Base-by-base conservation (phyloP, 495 filamentous ascomycete species). In the Aspergillus avenaceus region DNA sequence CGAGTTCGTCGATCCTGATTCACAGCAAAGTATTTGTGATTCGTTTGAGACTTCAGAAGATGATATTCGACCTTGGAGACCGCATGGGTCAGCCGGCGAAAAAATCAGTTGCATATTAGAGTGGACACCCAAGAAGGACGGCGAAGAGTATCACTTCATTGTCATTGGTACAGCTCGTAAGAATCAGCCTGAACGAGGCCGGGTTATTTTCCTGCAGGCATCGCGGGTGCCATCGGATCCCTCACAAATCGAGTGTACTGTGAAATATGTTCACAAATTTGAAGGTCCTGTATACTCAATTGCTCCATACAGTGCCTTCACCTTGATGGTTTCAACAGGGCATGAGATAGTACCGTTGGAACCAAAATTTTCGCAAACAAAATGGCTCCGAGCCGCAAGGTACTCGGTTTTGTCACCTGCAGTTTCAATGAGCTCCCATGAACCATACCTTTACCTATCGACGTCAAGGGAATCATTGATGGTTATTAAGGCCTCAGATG, bases 21-120 rank as follows among this genome's bases (percentile, higher is more conserved):
- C 53, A 9, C 67, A 75, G 52, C 26, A 48, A 1, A 29, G 64
- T 3, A 50, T 69, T 6, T 43, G 43, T 13, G 53, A 48, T 27
- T 28, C 44, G 27, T 22, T 29, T 5, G 43, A 52, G n/a, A 22
- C 47, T 23, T 13, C 26, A 0, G 31, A 53, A 2, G 44, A 53
- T 1, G 49, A 47, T 2, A 25, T 44, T 13, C 48, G 52, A 6
- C 58, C 56, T 19, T 68, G 67, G 67, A 61, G 65, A 51, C 67
- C 67, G 16, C 57, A 59, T 29, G 62, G 60, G 11, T 57, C 63
- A 24, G 60, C 65, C n/a, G 75, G 74, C 6, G 77, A 80, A 52
- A 70, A 61, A 12, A 68, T 78, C 41, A 71, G 69, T 24, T 77
- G 73, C 44, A 73, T 79, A 9, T 47, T 73, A 14, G 77, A 80